Evolutionary conservation across 73 alveolate genomes (phyloP).

Genomic region (Paraurostyla sp.): DNA sequence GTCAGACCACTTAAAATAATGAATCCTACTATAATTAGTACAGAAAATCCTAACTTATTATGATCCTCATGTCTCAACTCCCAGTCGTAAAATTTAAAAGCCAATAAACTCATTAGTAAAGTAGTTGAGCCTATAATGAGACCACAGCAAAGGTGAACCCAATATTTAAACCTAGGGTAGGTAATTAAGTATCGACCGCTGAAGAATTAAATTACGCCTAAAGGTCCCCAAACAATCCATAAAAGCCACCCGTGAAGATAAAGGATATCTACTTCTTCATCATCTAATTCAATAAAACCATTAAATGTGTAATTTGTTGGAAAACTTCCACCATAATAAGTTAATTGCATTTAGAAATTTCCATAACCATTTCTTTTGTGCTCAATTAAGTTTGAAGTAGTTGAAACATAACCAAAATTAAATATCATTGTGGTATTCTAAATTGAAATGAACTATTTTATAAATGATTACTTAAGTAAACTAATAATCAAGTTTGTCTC

Average conservation of each 20-base stretch:
- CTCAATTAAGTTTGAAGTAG: not conserved
- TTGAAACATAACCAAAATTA: not conserved
- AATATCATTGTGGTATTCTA: not conserved
- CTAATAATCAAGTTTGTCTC: not conserved
- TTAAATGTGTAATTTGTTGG: not conserved
- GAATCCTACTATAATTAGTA: not conserved
- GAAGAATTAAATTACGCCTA: not conserved
- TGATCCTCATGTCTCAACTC: not conserved
- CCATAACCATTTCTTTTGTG: not conserved
- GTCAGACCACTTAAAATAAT: not conserved
- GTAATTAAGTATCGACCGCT: not conserved
- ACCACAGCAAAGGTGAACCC: slow-evolving; percentile 33
- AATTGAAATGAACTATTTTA: not conserved
- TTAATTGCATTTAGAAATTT: not conserved
- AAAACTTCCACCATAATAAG: not conserved
- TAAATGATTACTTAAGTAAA: not conserved
- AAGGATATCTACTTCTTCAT: not conserved
- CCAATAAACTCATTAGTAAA: not conserved
- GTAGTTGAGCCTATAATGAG: not conserved
- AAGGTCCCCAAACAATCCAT: slow-evolving; percentile 44
- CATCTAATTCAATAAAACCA: no score
- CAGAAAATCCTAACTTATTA: not conserved
- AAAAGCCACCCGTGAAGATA: slow-evolving; percentile 45
- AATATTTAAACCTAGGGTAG: not conserved
- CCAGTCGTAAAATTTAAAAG: not conserved